Evolutionary conservation across 2,329 filamentous ascomycete species (phyloP).

Genomic region (Cytospora mali): DNA sequence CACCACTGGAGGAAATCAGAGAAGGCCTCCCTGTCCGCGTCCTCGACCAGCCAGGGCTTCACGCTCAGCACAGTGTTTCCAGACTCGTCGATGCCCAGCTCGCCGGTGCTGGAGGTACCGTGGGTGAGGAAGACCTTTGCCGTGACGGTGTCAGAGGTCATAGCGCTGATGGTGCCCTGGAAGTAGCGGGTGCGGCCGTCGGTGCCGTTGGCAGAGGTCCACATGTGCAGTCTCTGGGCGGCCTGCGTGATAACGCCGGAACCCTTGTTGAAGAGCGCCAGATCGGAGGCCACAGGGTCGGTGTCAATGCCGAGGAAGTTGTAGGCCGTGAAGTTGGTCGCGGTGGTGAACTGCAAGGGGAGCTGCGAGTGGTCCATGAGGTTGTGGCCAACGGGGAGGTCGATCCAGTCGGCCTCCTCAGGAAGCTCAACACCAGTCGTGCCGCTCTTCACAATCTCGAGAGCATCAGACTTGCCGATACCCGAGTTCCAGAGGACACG

Average conservation of each 20-base stretch:
- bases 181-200: slow-evolving; percentile 34
- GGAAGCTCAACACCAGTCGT: slow-evolving; percentile 26
- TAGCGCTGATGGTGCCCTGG: slow-evolving; percentile 32
- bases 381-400: slow-evolving; percentile 23
- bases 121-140: slow-evolving; percentile 34
- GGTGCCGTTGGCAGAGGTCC: slow-evolving; percentile 31
- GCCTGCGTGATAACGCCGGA: slow-evolving; percentile 33
- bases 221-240: slow-evolving; percentile 32
- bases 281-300: slow-evolving; percentile 24
- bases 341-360: slow-evolving; percentile 29
- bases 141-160: slow-evolving; percentile 29
- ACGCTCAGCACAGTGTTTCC: slow-evolving; percentile 33
- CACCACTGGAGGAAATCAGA: slow-evolving; percentile 24
- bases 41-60: slow-evolving; percentile 32
- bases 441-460: slow-evolving; percentile 30
- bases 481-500: slow-evolving; percentile 30
- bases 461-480: slow-evolving; percentile 30
- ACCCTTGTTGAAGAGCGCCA: slow-evolving; percentile 31
- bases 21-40: slow-evolving; percentile 31
- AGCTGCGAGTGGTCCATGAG: slow-evolving; percentile 28
- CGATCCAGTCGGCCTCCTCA: slow-evolving; percentile 23
- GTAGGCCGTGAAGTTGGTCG: slow-evolving; percentile 29
- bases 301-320: slow-evolving; percentile 22
- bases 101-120: slow-evolving; percentile 32
- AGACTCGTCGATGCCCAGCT: slow-evolving; percentile 31